Percentiles rank a stretch among this genome's conserved stretches.
These are phyloP conservation scores for Paraconiothyrium brasiliense DNA, from an alignment of 2,329 filamentous ascomycete genomes.

Conservation along the genomic window DNA sequence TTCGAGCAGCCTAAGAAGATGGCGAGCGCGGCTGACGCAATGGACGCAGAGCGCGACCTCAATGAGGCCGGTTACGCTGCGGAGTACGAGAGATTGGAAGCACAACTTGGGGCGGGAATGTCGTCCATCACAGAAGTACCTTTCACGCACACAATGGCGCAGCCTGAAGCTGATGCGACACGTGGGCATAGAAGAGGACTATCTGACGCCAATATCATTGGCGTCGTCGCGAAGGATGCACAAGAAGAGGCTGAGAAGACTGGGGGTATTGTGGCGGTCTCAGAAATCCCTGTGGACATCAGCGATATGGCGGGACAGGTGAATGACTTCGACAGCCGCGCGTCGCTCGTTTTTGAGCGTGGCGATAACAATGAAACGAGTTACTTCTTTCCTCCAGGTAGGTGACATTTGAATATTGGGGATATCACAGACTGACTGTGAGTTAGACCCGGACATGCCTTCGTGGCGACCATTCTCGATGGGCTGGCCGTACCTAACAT, in stretches of 20 bases:
- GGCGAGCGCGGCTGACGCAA: conserved; percentile 24
- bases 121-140: conserved; percentile 46
- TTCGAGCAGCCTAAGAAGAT: conserved; percentile 28
- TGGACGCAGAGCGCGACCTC: conserved; percentile 32
- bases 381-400: conserved; percentile 50
- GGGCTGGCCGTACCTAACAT: conserved; percentile 47
- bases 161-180: conserved; percentile 22
- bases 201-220: conserved; percentile 29
- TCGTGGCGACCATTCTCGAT: conserved; percentile 52
- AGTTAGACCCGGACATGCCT: conserved; percentile 50
- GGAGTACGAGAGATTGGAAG: conserved; percentile 47
- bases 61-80: conserved; percentile 45
- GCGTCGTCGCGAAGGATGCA: conserved; percentile 44
- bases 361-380: conserved; percentile 40
- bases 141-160: conserved; percentile 34
- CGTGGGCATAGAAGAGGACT: conserved; percentile 34
- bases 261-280: conserved; percentile 55
- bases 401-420: not conserved
- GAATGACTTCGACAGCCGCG: conserved; percentile 43
- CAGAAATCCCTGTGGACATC: conserved; percentile 54
- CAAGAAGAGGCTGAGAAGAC: conserved; percentile 55
- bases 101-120: conserved; percentile 50
- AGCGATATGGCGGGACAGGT: conserved; percentile 51
- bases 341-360: conserved; percentile 31
- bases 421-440: not conserved